Evolutionary conservation across 306 rosid genomes (phyloP).

Genomic region (Leucaena leucocephala): DNA sequence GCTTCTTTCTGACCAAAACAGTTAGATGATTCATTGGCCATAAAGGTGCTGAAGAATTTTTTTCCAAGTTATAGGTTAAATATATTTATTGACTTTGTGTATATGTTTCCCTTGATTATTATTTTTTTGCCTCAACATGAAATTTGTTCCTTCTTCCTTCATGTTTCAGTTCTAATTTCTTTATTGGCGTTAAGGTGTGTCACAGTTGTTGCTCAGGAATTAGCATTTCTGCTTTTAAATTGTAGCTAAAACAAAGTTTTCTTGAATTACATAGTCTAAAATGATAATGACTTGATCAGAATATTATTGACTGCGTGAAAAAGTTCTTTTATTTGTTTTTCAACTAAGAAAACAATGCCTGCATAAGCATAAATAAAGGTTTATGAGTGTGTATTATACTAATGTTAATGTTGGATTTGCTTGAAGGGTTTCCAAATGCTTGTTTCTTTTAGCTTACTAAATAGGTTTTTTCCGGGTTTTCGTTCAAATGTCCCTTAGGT

Average conservation of each 20-base stretch:
- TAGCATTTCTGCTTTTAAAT: neutral
- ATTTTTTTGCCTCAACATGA: neutral
- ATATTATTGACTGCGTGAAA: neutral
- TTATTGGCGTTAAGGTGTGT: neutral
- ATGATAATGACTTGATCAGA: neutral
- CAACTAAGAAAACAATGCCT: neutral
- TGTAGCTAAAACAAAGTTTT: neutral
- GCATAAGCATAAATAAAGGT: neutral
- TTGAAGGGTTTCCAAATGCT: neutral
- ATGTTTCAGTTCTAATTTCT: neutral
- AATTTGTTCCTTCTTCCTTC: conserved; percentile 1
- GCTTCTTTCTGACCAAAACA: neutral
- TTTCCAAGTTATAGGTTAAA: neutral
- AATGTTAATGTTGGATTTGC: neutral
- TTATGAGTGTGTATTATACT: neutral
- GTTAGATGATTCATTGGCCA: neutral
- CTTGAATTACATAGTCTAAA: neutral
- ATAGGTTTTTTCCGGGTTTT: neutral
- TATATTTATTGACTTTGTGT: neutral
- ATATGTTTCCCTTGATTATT: neutral
- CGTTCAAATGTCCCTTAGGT: neutral
- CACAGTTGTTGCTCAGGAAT: neutral
- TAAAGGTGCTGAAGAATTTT: neutral
- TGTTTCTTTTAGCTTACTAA: neutral
- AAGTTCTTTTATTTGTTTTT: neutral